Percentiles rank a stretch among this genome's conserved stretches.
Conservation (phyloP, 202 grass and related monocot species). For the Zoysia matrella region DNA sequence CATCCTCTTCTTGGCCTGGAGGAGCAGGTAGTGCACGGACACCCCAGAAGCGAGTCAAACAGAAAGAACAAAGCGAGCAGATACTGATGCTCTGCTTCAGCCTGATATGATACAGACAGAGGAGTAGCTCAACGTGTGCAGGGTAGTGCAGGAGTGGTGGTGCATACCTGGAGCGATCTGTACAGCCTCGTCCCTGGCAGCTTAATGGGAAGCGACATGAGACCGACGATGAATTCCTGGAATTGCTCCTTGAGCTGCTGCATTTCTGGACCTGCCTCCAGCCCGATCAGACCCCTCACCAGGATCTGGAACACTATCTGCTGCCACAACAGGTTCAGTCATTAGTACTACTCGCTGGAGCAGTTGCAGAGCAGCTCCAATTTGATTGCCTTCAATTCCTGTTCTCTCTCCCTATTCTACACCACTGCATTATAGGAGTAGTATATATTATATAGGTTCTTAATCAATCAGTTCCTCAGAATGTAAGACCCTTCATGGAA, state of each 20-base stretch:
- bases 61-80: conserved; percentile 36
- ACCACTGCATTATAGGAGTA: no score
- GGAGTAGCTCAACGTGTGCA: neutral
- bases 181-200: conserved; percentile 87
- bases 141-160: neutral
- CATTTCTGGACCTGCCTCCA: conserved; percentile 85
- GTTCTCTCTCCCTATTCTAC: no score
- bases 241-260: conserved; percentile 91
- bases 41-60: conserved; percentile 15
- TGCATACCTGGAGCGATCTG: conserved; percentile 77
- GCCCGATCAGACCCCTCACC: conserved; percentile 84
- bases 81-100: conserved; percentile 9
- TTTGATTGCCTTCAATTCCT: no score
- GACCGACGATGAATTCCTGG: conserved; percentile 93
- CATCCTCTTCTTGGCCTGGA: conserved; percentile 96
- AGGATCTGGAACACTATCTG: conserved; percentile 98
- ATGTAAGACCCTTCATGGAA: no score
- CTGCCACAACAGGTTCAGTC: conserved; percentile 43
- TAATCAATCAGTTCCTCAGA: no score
- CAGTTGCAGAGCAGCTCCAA: no score
- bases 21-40: neutral
- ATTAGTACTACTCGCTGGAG: neutral
- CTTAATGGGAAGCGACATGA: conserved; percentile 95
- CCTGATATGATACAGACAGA: neutral
- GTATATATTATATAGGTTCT: no score